Conservation (phyloP, 2,329 filamentous ascomycete species). For the Fusarium pseudocircinatum region DNA sequence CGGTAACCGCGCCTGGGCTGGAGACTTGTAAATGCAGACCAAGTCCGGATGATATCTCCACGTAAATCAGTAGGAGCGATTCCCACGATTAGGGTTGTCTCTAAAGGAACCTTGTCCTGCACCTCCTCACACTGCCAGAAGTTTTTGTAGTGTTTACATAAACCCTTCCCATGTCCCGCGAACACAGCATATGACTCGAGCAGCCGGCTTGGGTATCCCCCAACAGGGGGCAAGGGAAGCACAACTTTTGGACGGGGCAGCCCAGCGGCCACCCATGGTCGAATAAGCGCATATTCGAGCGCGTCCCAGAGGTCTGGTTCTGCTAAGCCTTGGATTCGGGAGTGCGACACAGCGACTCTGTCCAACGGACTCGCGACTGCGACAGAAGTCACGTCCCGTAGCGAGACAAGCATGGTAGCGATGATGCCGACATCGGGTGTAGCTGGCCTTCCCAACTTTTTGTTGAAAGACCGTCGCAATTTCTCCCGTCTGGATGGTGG, state of each 20-base stretch:
- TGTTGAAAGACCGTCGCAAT: slow-evolving; percentile 2
- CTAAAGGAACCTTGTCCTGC: not conserved
- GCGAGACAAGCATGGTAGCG: not conserved
- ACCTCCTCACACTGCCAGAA: not conserved
- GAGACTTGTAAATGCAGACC: not conserved
- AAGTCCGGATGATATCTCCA: not conserved
- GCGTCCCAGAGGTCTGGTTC: not conserved
- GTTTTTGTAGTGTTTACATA: slow-evolving; percentile 3
- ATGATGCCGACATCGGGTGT: not conserved
- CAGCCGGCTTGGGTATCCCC: not conserved
- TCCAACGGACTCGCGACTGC: not conserved
- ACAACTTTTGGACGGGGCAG: not conserved
- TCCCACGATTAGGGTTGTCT: not conserved
- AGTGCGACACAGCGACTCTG: not conserved
- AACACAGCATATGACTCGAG: slow-evolving; percentile 4
- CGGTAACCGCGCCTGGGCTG: not conserved
- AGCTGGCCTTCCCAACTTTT: slow-evolving; percentile 10
- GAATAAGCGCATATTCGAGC: not conserved
- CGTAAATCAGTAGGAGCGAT: slow-evolving; percentile 5
- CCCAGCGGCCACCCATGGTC: not conserved
- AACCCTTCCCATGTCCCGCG: not conserved
- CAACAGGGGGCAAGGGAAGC: not conserved
- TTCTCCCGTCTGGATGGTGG: not conserved
- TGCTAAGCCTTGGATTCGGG: not conserved
- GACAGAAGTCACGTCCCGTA: not conserved